These are phyloP conservation scores for Kwoniella shandongensis DNA, from an alignment of 768 basidiomycete genomes.

Conservation along the genomic window DNA sequence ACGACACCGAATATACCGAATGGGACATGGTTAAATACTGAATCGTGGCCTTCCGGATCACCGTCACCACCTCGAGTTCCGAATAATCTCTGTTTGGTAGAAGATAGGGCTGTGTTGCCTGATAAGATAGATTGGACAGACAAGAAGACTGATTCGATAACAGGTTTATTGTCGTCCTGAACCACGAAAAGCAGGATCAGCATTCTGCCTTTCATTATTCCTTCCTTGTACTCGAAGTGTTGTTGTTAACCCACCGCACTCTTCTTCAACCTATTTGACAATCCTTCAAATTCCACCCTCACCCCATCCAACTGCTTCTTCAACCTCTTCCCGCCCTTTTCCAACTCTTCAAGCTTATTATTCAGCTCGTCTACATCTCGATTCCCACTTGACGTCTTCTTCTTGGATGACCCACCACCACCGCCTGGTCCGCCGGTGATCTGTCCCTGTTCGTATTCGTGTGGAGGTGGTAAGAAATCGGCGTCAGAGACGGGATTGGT, in stretches of 20 bases:
- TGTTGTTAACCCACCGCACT: conserved; percentile 26
- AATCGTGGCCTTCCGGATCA: no score
- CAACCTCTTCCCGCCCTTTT: conserved; percentile 20
- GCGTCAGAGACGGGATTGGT: conserved; percentile 14
- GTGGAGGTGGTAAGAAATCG: conserved; percentile 11
- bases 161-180: conserved; percentile 21
- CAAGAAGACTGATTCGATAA: conserved; percentile 18
- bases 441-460: conserved; percentile 6
- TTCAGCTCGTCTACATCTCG: conserved; percentile 31
- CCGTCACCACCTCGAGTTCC: background rate
- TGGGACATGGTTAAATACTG: conserved; percentile 2
- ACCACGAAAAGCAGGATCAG: background rate
- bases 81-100: background rate
- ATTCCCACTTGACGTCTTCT: conserved; percentile 18
- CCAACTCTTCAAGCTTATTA: conserved; percentile 21
- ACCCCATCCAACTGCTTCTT: conserved; percentile 29
- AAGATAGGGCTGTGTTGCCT: conserved; percentile 5
- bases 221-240: no score
- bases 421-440: conserved; percentile 2
- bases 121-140: conserved; percentile 14
- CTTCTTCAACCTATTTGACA: conserved; percentile 19
- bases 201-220: no score
- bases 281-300: conserved; percentile 20
- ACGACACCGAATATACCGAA: conserved; percentile 13
- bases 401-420: background rate